Base-by-base conservation (phyloP, 441 rosid species). In the Gossypium lobatum region DNA sequence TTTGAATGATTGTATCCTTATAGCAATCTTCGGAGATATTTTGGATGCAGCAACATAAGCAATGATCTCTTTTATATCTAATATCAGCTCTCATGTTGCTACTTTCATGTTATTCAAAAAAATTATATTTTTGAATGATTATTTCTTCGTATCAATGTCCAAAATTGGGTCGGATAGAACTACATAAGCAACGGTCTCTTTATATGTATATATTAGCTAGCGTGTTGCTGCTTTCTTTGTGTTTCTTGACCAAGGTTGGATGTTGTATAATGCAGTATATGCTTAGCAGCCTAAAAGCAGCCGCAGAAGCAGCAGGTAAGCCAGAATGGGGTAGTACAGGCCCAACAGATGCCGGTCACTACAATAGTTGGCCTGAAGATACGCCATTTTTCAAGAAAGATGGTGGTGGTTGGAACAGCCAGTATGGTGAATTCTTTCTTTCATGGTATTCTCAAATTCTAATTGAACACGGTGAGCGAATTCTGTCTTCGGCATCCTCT, bases 301-400 rank as follows among this genome's bases (percentile, higher is more conserved):
- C 91, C 20, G 97, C 97, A 11, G 97, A 93, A 76, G 85, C 88
- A 57, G 83, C 86, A 74, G 97, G 93, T 23, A 89, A 89, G 84
- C 89, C 94, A 18, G 91, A 90, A 74, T 93, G 98, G 96, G 98
- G 98, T 25, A 72, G 85, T 80, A 86, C 94, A 0, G 98, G 98
- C 65, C 98, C 98, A 17, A 90, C 94, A 6, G 98, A 93, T 85
- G 97, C 97, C 14, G 98, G 98, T 39, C 80, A 87, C 10, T 93
- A 93, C 86, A 93, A 89, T 75, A 90, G 83, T 70, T 93, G 98
- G 98, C 98, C 98, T 1, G 97, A 93, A 80, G 98, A 91, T 78
- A 83, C 97, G 9, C 85, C 76, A 23, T 91, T 93, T 73, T 93
- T 93, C 83, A 80, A 76, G 18, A 91, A 87, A 79, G 97, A 91